Conservation (phyloP, 177 flowering plant genomes). For the Tripterygium wilfordii region DNA sequence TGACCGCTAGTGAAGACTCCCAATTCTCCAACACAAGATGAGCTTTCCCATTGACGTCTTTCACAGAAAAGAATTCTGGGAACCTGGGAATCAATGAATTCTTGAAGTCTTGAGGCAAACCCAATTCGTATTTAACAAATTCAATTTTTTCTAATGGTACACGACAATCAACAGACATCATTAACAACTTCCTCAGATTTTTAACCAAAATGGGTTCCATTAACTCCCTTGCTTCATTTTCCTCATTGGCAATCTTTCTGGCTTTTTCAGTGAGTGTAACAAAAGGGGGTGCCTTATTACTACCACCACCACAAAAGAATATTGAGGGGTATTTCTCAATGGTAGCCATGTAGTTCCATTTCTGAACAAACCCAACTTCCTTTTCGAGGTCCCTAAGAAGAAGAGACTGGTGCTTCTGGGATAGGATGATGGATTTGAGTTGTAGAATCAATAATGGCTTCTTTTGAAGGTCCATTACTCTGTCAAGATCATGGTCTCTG, state of each 20-base stretch:
- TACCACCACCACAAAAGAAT: slow-evolving; percentile 57
- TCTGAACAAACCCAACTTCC: slow-evolving; percentile 82
- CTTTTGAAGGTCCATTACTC: slow-evolving; percentile 78
- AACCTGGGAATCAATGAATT: slow-evolving; percentile 57
- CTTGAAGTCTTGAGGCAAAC: slow-evolving; percentile 65
- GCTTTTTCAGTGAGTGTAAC: slow-evolving; percentile 69
- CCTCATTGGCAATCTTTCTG: slow-evolving; percentile 44
- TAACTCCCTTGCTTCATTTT: slow-evolving; percentile 30
- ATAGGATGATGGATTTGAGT: slow-evolving; percentile 64
- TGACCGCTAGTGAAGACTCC: slow-evolving; percentile 80
- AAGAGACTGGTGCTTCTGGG: slow-evolving; percentile 44
- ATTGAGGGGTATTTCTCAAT: slow-evolving; percentile 85
- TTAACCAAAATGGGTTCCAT: slow-evolving; percentile 89
- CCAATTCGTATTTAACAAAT: slow-evolving; percentile 52
- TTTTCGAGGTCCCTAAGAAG: slow-evolving; percentile 87
- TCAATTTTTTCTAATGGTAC: slow-evolving; percentile 67
- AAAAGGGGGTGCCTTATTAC: slow-evolving; percentile 39
- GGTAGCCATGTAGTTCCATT: slow-evolving; percentile 85
- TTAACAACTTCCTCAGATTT: slow-evolving; percentile 78
- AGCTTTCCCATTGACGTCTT: slow-evolving; percentile 47
- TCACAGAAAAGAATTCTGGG: slow-evolving; percentile 66
- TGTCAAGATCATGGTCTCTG: slow-evolving; percentile 71
- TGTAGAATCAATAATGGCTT: slow-evolving; percentile 75
- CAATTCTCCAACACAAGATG: slow-evolving; percentile 73
- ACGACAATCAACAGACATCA: slow-evolving; percentile 87